phyloP scores from a whole-genome alignment of 257 asterid species.

The Jacaranda copaia region DNA sequence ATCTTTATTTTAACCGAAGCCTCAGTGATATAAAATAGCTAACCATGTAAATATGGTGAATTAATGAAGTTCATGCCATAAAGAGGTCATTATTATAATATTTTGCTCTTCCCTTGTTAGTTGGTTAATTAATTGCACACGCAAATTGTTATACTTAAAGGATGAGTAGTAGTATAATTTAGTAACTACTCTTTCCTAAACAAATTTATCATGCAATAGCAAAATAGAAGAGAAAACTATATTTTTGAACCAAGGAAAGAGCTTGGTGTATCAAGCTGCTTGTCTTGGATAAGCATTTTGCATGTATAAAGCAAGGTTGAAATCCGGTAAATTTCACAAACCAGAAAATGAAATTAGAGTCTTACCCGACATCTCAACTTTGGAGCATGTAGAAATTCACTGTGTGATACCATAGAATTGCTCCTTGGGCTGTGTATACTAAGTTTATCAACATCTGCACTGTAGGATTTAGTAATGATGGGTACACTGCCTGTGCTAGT shows the following conservation, averaged over 20 bases:
- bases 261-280: constrained; percentile 20
- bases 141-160: not conserved
- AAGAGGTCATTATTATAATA: not conserved
- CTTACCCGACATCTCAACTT: constrained; percentile 89
- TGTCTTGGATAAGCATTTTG: constrained; percentile 20
- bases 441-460: constrained; percentile 52
- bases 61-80: not conserved
- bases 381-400: constrained; percentile 63
- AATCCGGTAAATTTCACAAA: constrained; percentile 7
- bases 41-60: not conserved
- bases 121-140: constrained; percentile 4
- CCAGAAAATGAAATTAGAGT: constrained; percentile 34
- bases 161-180: not conserved
- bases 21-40: constrained; percentile 19
- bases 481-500: constrained; percentile 48
- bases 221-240: constrained; percentile 23
- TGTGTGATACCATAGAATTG: constrained; percentile 49
- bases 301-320: constrained; percentile 7
- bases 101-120: constrained; percentile 2
- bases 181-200: constrained; percentile 1
- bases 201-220: constrained; percentile 11
- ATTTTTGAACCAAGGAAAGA: constrained; percentile 23
- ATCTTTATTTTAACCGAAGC: constrained; percentile 24
- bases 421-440: constrained; percentile 48
- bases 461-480: constrained; percentile 55